phyloP scores from a whole-genome alignment of 2,329 filamentous ascomycete genomes.

The Karstenula rhodostoma region DNA sequence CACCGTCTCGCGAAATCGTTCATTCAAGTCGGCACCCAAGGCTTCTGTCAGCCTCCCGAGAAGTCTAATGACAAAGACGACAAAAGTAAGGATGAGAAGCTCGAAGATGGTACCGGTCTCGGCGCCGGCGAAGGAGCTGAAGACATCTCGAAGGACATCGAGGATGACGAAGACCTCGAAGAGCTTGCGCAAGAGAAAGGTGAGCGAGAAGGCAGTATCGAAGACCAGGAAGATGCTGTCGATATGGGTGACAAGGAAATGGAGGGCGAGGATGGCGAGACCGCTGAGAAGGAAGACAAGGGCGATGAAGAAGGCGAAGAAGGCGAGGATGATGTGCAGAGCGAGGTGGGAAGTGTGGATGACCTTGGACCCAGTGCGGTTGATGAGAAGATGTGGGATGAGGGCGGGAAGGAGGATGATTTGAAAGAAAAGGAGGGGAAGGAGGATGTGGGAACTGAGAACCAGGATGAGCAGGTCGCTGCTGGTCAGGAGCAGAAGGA shows the following conservation, averaged over 20 bases:
- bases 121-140: constrained; percentile 95
- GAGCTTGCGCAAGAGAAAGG: constrained; percentile 89
- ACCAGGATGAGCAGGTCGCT: constrained; percentile 56
- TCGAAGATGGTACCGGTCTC: constrained; percentile 91
- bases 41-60: constrained; percentile 91
- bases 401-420: constrained; percentile 77
- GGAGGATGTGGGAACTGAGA: constrained; percentile 59
- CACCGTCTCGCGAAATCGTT: constrained; percentile 81
- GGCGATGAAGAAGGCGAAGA: constrained; percentile 63
- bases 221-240: constrained; percentile 85
- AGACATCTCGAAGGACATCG: constrained; percentile 97
- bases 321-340: constrained; percentile 75
- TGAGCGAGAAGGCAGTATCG: constrained; percentile 69
- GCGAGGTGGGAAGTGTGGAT: constrained; percentile 89
- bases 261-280: constrained; percentile 80
- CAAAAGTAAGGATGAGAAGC: constrained; percentile 74
- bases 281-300: constrained; percentile 61
- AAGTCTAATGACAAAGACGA: constrained; percentile 72
- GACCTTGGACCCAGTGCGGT: constrained; percentile 88
- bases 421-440: constrained; percentile 84
- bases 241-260: constrained; percentile 93
- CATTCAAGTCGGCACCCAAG: constrained; percentile 78
- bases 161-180: constrained; percentile 89
- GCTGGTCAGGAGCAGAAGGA: constrained; percentile 60
- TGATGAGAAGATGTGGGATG: constrained; percentile 99